Evolutionary conservation across 2,329 filamentous ascomycete genomes (phyloP).

Genomic region (Fusarium buxicola): DNA sequence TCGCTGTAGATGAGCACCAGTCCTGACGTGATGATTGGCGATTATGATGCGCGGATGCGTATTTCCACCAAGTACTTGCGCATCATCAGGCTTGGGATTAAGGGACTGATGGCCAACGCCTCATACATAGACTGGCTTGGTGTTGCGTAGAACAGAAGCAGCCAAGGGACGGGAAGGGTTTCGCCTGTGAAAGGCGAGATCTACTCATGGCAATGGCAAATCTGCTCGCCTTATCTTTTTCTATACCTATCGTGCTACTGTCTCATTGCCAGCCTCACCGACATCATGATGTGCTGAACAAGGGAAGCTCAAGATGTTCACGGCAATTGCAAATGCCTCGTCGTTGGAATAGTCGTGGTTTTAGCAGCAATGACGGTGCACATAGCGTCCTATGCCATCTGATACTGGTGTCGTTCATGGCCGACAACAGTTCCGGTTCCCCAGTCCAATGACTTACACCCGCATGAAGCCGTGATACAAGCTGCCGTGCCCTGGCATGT

Average conservation of each 20-base stretch:
- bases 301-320: background rate
- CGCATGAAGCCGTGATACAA: conserved; percentile 1
- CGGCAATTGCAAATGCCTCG: background rate
- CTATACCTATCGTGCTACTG: background rate
- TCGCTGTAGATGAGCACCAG: background rate
- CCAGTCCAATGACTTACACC: conserved; percentile 28
- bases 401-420: background rate
- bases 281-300: conserved; percentile 14
- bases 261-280: conserved; percentile 10
- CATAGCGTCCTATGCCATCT: too few species aligned
- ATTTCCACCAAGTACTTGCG: background rate
- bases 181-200: background rate
- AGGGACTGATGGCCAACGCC: conserved; percentile 28
- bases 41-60: conserved; percentile 5
- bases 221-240: conserved; percentile 15
- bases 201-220: background rate
- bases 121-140: conserved; percentile 9
- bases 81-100: conserved; percentile 2
- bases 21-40: conserved; percentile 1
- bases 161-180: background rate
- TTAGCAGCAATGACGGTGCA: background rate
- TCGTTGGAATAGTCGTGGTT: background rate
- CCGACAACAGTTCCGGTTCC: conserved; percentile 15
- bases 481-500: conserved; percentile 14
- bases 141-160: conserved; percentile 18